Percentiles rank a stretch among this genome's conserved stretches.
Evolutionary conservation across 768 basidiomycete genomes (phyloP).

Genomic region (Rhizopogon vulgaris): DNA sequence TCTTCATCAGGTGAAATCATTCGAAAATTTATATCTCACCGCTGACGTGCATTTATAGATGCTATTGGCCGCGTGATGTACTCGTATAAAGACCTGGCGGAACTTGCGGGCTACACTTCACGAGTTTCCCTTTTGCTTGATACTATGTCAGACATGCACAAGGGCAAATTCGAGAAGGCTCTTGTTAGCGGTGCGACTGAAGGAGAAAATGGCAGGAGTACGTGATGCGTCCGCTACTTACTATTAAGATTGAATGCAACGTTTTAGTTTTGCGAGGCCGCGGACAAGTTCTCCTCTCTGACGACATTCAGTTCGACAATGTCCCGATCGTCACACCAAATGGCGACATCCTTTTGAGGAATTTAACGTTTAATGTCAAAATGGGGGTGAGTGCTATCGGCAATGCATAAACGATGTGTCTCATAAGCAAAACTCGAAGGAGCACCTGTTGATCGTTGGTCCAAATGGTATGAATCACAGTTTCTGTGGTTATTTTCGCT

Average conservation of each 20-base stretch:
- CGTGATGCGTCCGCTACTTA: constrained; percentile 18
- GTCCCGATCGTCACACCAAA: constrained; percentile 97
- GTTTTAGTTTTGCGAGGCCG: constrained; percentile 66
- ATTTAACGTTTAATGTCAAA: constrained; percentile 83
- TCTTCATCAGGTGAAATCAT: constrained; percentile 68
- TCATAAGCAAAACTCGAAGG: constrained; percentile 34
- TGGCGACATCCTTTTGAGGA: constrained; percentile 83
- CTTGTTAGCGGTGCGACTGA: constrained; percentile 69
- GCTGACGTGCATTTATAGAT: constrained; percentile 38
- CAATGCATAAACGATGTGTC: background rate
- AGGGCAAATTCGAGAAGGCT: constrained; percentile 84
- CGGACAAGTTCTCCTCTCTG: constrained; percentile 75
- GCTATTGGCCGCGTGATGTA: constrained; percentile 96
- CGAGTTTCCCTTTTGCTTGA: constrained; percentile 85
- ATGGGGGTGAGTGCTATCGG: constrained; percentile 51
- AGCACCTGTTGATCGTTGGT: constrained; percentile 90
- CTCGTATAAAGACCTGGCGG: constrained; percentile 93
- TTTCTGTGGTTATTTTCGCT: background rate
- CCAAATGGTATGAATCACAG: constrained; percentile 66
- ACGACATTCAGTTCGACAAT: constrained; percentile 86
- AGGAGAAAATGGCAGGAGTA: constrained; percentile 73
- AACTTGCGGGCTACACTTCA: constrained; percentile 93
- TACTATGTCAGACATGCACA: constrained; percentile 81
- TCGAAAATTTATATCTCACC: constrained; percentile 1
- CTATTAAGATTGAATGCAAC: background rate